A percentile compares a stretch with the other conserved stretches of the same genome.
phyloP scores from a whole-genome alignment of 2,329 filamentous ascomycete species.

The Aspergillus latus region DNA sequence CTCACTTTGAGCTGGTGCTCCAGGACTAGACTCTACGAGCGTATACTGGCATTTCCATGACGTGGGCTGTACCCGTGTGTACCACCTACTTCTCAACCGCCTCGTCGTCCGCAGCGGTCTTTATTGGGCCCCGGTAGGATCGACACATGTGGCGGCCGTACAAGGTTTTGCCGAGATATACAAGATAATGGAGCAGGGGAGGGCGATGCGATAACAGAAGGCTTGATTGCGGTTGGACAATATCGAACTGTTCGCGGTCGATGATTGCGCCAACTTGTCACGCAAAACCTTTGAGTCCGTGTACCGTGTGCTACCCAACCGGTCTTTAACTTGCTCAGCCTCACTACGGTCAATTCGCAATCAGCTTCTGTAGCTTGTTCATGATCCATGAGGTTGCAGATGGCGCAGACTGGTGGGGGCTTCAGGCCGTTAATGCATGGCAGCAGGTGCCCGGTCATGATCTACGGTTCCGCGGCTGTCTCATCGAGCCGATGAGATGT shows the following conservation, averaged over 20 bases:
- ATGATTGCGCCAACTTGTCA: neutral
- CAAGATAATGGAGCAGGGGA: conserved; percentile 1
- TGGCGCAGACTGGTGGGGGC: neutral
- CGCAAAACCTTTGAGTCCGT: neutral
- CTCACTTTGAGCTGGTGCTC: neutral
- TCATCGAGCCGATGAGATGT: conserved; percentile 12
- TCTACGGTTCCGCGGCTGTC: conserved; percentile 15
- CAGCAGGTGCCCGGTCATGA: conserved; percentile 13
- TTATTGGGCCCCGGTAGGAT: conserved; percentile 1
- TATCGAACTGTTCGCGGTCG: neutral
- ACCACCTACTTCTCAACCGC: conserved; percentile 8
- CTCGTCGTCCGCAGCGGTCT: neutral
- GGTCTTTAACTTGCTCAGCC: neutral
- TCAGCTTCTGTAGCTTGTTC: neutral
- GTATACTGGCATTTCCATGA: neutral
- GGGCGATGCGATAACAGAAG: neutral
- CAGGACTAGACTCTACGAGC: neutral
- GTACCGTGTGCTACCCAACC: conserved; percentile 1
- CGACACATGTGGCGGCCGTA: conserved; percentile 9
- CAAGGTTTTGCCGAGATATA: neutral
- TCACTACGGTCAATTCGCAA: neutral
- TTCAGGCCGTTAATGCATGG: conserved; percentile 2
- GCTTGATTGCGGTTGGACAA: conserved; percentile 5
- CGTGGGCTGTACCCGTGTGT: conserved; percentile 1
- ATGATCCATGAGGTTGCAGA: neutral